Base-by-base conservation (phyloP, 257 asterid species). In the Solanum ahanhuiri region DNA sequence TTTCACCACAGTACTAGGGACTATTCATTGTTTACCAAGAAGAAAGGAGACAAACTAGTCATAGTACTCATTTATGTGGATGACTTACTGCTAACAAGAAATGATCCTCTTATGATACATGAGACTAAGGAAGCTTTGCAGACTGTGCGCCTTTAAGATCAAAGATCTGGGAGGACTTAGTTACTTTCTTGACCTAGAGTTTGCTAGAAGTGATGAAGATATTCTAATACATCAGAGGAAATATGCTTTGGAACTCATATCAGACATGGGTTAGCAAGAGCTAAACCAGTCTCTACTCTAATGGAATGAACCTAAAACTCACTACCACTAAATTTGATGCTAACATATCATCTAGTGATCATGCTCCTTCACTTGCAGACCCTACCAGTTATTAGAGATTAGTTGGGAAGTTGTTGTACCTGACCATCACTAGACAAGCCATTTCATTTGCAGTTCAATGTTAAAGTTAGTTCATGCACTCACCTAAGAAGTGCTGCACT, bases 401-500 rank as follows among this genome's bases (percentile, higher is more conserved):
- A 3, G 12, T 60, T 60, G 30, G 14, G 30, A 63, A 6, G 28
- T 9, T 63, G 15, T 63, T 58, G 3, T n/a, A n/a, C 5, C 15
- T 63, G 1, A 63, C 70, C 14, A 63, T 12, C 6, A 23, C 17
- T 9, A 63, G 30, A 9, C 70, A 5, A 22, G 15, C 23, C 1
- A 63, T n/a, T 9, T n/a, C 31, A 4, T 9, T n/a, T 60, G 69
- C 1, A 8, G 15, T 60, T 2, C 3, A n/a, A 9, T 22, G 15
- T 9, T 60, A 9, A 9, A 9, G 14, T 1, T 7, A 60, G 6
- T n/a, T n/a, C 5, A 22, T 60, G 30, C 14, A 60, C 5, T 8
- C 12, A 8, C 15, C 15, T 2, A n/a, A 63, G n/a, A n/a, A 2
- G 2, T 22, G 30, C 0, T 9, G 0, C 14, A 4, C 2, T 22